phyloP scores from a whole-genome alignment of 805 yeast species.

The Kluyveromyces aestuarii region DNA sequence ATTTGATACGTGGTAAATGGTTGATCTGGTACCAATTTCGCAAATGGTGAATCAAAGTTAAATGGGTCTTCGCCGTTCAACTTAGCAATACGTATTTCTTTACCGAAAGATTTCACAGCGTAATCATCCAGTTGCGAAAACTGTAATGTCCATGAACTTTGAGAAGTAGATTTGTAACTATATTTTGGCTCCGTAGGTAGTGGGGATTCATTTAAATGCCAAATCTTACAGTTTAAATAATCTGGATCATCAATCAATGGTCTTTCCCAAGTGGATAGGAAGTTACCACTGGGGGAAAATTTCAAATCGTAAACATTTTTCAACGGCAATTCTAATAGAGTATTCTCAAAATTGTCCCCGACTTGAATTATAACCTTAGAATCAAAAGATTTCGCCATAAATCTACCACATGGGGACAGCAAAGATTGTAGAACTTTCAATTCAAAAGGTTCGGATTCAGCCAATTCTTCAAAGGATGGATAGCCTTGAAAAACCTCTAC shows the following conservation, averaged over 20 bases:
- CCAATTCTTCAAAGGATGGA: slow-evolving; percentile 15
- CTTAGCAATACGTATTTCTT: slow-evolving; percentile 26
- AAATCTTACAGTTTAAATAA: slow-evolving; percentile 70
- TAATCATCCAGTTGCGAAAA: slow-evolving; percentile 28
- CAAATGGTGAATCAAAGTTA: slow-evolving; percentile 44
- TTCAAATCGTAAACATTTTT: slow-evolving; percentile 70
- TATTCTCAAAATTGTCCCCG: slow-evolving; percentile 19
- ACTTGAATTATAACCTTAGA: slow-evolving; percentile 19
- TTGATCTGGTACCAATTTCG: slow-evolving; percentile 44
- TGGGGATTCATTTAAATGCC: slow-evolving; percentile 45
- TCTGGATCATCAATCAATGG: slow-evolving; percentile 68
- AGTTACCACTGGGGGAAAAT: slow-evolving; percentile 85
- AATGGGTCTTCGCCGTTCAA: slow-evolving; percentile 38
- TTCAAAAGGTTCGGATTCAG: slow-evolving; percentile 3
- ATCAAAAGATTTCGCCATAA: slow-evolving; percentile 25
- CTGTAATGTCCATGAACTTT: slow-evolving; percentile 65
- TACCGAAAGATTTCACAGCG: slow-evolving; percentile 21
- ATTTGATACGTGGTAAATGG: slow-evolving; percentile 37
- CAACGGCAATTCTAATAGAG: slow-evolving; percentile 27
- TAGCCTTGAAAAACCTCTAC: slow-evolving; percentile 30
- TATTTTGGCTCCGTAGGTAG: slow-evolving; percentile 24
- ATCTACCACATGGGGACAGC: slow-evolving; percentile 29
- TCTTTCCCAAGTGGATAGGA: slow-evolving; percentile 81
- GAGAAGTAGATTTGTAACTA: slow-evolving; percentile 69
- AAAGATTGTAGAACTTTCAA: slow-evolving; percentile 15